These are phyloP conservation scores for Coniochaeta sp. DNA, from an alignment of 2,329 filamentous ascomycete species.

Conservation along the genomic window DNA sequence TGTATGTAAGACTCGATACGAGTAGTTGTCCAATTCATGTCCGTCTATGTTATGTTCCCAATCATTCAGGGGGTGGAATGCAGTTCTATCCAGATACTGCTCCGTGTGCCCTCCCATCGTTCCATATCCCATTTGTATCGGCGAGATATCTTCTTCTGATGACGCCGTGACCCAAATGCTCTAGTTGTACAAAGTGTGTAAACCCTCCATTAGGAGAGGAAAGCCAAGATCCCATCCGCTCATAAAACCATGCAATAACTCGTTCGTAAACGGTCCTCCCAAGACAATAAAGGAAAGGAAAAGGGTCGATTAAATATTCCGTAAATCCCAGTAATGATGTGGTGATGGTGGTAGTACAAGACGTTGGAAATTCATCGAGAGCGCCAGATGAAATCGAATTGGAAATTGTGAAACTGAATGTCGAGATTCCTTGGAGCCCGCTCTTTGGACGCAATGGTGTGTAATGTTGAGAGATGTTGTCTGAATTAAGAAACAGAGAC, in stretches of 20 bases:
- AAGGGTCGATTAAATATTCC: background rate
- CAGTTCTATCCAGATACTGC: background rate
- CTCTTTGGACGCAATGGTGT: background rate
- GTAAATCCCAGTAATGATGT: background rate
- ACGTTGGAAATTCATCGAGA: background rate
- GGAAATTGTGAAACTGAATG: background rate
- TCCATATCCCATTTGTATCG: conserved; percentile 6
- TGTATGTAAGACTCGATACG: background rate
- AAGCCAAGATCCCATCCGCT: background rate
- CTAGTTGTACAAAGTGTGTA: conserved; percentile 6
- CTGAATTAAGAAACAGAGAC: background rate
- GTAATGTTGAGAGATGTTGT: background rate
- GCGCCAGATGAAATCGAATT: background rate
- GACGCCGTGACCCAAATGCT: conserved; percentile 11
- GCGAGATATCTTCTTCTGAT: conserved; percentile 6
- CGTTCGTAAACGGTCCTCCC: background rate
- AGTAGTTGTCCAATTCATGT: background rate
- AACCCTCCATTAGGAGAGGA: background rate
- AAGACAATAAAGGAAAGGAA: background rate
- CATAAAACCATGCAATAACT: background rate
- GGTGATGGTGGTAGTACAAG: background rate
- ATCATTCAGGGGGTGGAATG: background rate
- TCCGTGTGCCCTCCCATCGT: background rate
- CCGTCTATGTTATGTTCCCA: background rate
- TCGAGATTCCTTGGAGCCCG: background rate